Conservation (phyloP, 192 early-diverging fungal species). For the Mycoemilia scoparia region DNA sequence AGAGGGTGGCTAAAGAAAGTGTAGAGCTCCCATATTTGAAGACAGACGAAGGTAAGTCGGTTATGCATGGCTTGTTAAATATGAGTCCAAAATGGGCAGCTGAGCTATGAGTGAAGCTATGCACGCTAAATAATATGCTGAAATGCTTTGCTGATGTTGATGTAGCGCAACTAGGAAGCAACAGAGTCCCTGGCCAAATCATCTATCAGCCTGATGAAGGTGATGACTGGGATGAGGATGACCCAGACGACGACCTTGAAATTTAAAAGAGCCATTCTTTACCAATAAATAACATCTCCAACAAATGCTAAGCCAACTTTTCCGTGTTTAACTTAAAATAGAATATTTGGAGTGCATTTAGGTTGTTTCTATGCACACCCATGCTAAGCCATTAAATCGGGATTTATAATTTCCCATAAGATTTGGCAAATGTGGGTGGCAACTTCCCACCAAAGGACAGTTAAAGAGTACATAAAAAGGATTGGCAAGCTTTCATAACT, state of each 20-base stretch:
- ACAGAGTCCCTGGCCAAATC: slow-evolving; percentile 20
- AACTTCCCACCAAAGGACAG: too few relatives aligned
- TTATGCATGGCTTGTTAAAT: slow-evolving; percentile 1
- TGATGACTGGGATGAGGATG: slow-evolving; percentile 83
- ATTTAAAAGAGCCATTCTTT: too few relatives aligned
- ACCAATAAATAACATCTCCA: too few relatives aligned
- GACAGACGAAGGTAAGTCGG: slow-evolving; percentile 21
- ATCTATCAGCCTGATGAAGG: slow-evolving; percentile 73
- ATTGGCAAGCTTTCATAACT: too few relatives aligned
- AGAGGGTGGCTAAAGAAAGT: slow-evolving; percentile 49
- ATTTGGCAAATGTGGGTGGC: too few relatives aligned
- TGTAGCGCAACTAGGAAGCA: neutral
- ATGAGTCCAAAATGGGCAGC: neutral
- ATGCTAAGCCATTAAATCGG: neutral
- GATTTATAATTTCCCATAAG: too few relatives aligned
- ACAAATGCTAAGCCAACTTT: too few relatives aligned
- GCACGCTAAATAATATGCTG: slow-evolving; percentile 1
- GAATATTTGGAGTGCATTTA: too few relatives aligned
- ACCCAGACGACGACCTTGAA: slow-evolving; percentile 79
- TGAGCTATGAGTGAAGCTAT: slow-evolving; percentile 1
- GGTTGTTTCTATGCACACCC: too few relatives aligned
- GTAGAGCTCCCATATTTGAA: slow-evolving; percentile 68
- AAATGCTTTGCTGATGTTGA: neutral
- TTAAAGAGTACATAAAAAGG: too few relatives aligned
- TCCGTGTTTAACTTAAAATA: too few relatives aligned